Conservation (phyloP, 768 basidiomycete genomes). For the Phanerochaete carnosa region DNA sequence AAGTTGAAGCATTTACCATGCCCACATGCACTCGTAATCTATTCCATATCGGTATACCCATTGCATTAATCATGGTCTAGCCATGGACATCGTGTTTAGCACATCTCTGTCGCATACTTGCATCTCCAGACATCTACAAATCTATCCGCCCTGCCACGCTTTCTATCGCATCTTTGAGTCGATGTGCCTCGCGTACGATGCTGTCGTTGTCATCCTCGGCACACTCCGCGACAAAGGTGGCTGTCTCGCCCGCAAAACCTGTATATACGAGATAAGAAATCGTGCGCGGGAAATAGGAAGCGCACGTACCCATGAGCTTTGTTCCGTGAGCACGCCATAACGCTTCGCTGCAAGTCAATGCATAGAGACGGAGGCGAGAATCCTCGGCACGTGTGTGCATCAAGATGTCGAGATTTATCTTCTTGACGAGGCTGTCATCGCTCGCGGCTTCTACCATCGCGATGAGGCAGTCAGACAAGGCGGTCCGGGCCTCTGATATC, state of each 20-base stretch:
- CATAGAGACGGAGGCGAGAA: conserved; percentile 60
- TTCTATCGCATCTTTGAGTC: conserved; percentile 70
- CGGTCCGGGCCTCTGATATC: conserved; percentile 33
- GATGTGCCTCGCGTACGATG: conserved; percentile 68
- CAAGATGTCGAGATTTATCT: conserved; percentile 77
- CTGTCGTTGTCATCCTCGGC: conserved; percentile 85
- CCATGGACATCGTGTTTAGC: conserved; percentile 1
- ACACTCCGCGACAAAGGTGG: conserved; percentile 84
- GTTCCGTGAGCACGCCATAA: conserved; percentile 78
- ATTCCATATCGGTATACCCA: conserved; percentile 19
- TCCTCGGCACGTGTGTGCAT: conserved; percentile 91
- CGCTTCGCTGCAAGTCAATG: conserved; percentile 62
- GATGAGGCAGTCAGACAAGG: conserved; percentile 49
- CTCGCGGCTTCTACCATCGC: conserved; percentile 54
- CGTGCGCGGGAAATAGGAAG: not conserved
- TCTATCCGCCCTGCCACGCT: conserved; percentile 59
- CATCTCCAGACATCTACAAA: conserved; percentile 13
- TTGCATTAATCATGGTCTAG: conserved; percentile 19
- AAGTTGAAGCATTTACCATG: conserved; percentile 12
- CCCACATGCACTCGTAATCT: conserved; percentile 27
- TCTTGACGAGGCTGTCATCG: conserved; percentile 64
- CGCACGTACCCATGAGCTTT: conserved; percentile 62
- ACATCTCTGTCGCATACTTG: not conserved
- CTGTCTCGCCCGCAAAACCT: conserved; percentile 80
- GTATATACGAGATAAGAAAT: not conserved